phyloP scores from a whole-genome alignment of 257 asterid genomes.

The Solanum rostratum region DNA sequence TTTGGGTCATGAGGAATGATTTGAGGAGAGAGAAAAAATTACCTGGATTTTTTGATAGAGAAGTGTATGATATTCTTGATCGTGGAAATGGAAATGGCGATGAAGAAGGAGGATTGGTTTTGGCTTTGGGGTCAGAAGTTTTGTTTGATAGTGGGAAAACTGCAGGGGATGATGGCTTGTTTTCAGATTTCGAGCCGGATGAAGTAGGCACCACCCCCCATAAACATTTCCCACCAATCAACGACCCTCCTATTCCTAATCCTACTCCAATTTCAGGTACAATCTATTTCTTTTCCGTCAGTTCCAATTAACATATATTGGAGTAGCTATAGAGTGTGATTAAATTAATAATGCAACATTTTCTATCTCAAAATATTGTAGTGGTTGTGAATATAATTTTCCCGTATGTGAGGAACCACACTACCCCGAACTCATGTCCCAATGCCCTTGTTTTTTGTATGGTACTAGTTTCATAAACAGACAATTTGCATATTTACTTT shows the following conservation, averaged over 20 bases:
- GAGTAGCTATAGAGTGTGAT: background rate
- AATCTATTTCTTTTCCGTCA: background rate
- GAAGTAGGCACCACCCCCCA: constrained; percentile 27
- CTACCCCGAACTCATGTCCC: background rate
- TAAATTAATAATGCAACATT: background rate
- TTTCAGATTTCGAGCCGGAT: constrained; percentile 80
- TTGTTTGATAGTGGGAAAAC: constrained; percentile 77
- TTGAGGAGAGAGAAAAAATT: constrained; percentile 75
- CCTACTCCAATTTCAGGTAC: constrained; percentile 63
- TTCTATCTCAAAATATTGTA: background rate
- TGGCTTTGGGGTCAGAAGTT: constrained; percentile 40
- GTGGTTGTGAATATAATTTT: background rate
- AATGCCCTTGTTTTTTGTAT: background rate
- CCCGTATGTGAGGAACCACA: background rate
- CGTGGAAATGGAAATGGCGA: constrained; percentile 22
- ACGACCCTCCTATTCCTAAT: constrained; percentile 32
- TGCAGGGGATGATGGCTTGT: constrained; percentile 61
- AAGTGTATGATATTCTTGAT: constrained; percentile 77
- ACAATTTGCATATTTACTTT: background rate
- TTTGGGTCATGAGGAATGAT: constrained; percentile 93
- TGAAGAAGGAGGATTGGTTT: constrained; percentile 21
- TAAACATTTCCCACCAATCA: constrained; percentile 5
- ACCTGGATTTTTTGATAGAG: constrained; percentile 85
- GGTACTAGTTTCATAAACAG: background rate
- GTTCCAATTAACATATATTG: background rate